Evolutionary conservation across 768 basidiomycete species (phyloP).

Genomic region (Clitopilus hobsonii): DNA sequence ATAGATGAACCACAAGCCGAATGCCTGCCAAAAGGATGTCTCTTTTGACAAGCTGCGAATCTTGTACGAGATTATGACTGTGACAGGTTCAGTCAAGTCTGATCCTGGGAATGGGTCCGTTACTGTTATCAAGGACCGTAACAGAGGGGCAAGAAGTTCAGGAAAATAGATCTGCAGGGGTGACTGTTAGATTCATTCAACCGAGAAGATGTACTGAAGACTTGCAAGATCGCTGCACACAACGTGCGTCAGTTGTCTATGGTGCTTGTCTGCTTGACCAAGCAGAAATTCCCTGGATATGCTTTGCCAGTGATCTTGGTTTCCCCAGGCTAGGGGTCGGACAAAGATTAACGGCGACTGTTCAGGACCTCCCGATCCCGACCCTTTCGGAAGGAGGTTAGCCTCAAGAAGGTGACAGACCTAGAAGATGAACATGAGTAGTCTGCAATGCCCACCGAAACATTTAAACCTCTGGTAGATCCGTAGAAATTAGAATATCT

Average conservation of each 20-base stretch:
- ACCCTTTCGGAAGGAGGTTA: slow-evolving; percentile 23
- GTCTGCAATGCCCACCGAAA: not conserved
- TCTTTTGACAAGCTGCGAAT: slow-evolving; percentile 71
- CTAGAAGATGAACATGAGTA: slow-evolving; percentile 16
- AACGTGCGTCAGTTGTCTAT: slow-evolving; percentile 53
- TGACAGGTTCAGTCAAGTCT: slow-evolving; percentile 14
- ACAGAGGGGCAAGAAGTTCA: slow-evolving; percentile 69
- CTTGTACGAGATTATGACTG: slow-evolving; percentile 71
- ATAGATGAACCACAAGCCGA: slow-evolving; percentile 76
- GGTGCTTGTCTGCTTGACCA: slow-evolving; percentile 3
- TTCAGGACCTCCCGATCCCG: not conserved
- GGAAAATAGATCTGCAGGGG: slow-evolving; percentile 75
- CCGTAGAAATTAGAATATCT: slow-evolving; percentile 58
- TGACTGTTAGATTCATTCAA: not conserved
- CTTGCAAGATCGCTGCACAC: slow-evolving; percentile 82
- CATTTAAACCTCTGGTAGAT: slow-evolving; percentile 63
- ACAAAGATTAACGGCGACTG: slow-evolving; percentile 37
- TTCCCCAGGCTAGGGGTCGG: slow-evolving; percentile 71
- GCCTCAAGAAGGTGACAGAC: slow-evolving; percentile 41
- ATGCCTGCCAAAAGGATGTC: slow-evolving; percentile 71
- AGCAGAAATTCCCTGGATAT: slow-evolving; percentile 36
- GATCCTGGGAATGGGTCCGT: slow-evolving; percentile 46
- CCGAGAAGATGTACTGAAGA: slow-evolving; percentile 8
- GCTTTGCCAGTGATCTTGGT: slow-evolving; percentile 30
- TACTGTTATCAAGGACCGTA: slow-evolving; percentile 70